These are phyloP conservation scores for Aquanectria penicillioides DNA, from an alignment of 2,329 filamentous ascomycete species.

Conservation along the genomic window DNA sequence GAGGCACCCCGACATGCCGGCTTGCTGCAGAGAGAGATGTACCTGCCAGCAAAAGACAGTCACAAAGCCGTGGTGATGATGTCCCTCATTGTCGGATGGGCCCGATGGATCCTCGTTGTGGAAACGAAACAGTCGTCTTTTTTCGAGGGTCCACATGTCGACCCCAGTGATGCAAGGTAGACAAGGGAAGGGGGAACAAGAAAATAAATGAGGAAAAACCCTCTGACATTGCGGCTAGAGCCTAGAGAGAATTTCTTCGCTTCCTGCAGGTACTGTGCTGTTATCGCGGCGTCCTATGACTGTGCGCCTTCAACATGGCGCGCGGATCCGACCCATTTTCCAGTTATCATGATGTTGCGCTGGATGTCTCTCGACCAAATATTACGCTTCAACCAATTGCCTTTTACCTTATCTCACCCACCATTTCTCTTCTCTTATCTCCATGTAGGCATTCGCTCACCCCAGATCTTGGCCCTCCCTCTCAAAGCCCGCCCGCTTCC, in stretches of 20 bases:
- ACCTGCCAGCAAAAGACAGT: too few relatives aligned
- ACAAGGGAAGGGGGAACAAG: background rate
- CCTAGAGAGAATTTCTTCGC: conserved; percentile 1
- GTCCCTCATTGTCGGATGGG: conserved; percentile 1
- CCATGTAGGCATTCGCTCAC: background rate
- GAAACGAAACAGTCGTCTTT: conserved; percentile 3
- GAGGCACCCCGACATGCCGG: too few relatives aligned
- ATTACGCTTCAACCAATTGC: background rate
- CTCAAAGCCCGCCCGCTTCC: conserved; percentile 1
- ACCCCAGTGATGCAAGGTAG: conserved; percentile 6
- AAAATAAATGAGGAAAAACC: background rate
- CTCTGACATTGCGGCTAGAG: conserved; percentile 3
- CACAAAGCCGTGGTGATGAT: background rate
- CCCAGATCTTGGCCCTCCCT: conserved; percentile 11
- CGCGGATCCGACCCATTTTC: too few relatives aligned
- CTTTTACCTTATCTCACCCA: conserved; percentile 5
- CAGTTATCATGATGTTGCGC: too few relatives aligned
- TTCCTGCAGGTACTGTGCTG: conserved; percentile 13
- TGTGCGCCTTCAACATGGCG: too few relatives aligned
- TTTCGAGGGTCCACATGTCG: background rate
- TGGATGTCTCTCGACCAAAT: too few relatives aligned
- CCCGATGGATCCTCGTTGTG: conserved; percentile 4
- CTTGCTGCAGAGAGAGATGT: too few relatives aligned
- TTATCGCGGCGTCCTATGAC: background rate
- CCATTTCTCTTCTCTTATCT: background rate